Evolutionary conservation across 495 filamentous ascomycete genomes (phyloP), one percentile per base, ranked within the genome.

Genomic region (Cenococcum geophilum): DNA sequence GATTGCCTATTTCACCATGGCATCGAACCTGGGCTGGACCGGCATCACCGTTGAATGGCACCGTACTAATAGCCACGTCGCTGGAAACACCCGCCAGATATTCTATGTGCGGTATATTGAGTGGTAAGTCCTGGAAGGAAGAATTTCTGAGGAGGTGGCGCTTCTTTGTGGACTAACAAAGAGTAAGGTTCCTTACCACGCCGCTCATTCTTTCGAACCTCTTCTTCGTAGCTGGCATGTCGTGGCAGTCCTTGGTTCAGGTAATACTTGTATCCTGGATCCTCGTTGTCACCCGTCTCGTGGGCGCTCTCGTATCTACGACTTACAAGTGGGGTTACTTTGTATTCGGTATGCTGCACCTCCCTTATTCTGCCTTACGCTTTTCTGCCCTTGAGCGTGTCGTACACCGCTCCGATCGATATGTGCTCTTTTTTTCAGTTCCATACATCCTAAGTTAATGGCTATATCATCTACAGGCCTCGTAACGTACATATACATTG

Each of bases 31-130:
- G 0, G 86, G 86, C 55, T 83, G 79, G 71, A 80, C 78, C 11
- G 77, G 82, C 25, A 83, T 87, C 58, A 64, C 67, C 9, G 79
- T 83, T 22, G 74, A 85, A 64, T 85, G 80, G 62, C 61, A 64
- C 12, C 75, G 78, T 10, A 65, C 59, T 55, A 73, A 76, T 22
- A 63, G 70, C 47, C 69, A 73, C 21, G 74, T 79, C 4, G 42
- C 64, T 11, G 79, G 78, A 14, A 63, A 69, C 4, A 77, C 75
- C 16, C 79, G 86, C 11, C 77, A 87, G 71, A 80, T 89, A 65
- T 89, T 87, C 71, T 89, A 85, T 62, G 84, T 80, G 36, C 76
- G 84, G 35, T 89, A 87, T 71, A 80, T 88, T 61, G 80, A 86
- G 68, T 86, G 84, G 83, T 53, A 16, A 45, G 40, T 14, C 14